Evolutionary conservation across 2,329 filamentous ascomycete genomes (phyloP), one percentile per base, ranked within the genome.

Genomic region (Neonectria neomacrospora): DNA sequence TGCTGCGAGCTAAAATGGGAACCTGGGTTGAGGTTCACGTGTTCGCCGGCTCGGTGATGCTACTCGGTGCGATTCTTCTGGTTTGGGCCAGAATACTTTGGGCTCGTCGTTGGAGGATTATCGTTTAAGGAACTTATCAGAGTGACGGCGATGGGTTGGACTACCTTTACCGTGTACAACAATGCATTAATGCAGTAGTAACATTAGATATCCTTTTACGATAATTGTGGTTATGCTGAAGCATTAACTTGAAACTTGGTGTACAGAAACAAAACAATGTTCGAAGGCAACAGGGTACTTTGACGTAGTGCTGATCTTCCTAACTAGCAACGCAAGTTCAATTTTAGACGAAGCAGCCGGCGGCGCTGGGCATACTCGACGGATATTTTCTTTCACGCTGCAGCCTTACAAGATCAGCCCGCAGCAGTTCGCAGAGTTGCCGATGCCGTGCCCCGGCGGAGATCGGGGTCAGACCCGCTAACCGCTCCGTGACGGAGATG

Each of bases 361-460:
- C 45, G n/a, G n/a, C 14, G 45, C 4, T 14, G 16, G 5, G 3
- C 8, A 10, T 18, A 11, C 11, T 16, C 9, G 9, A 28, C 16
- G 10, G 28, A 28, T 16, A 12, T 8, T 18, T 11, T 10, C 8
- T 48, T 18, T 3, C 9, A 48, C 30, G 18, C 16, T 10, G 3
- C 23, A 42, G 9, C 44, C 20, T 22, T 26, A n/a, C 12, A 8
- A 1, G 32, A 12, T 12, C 5, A 20, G 7, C 6, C 5, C 11
- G 37, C 18, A 14, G 41, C 20, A 7, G 6, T 14, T n/a, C 34
- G 14, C n/a, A 10, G n/a, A 8, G 23, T 2, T 44, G 12, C 14
- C n/a, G 28, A 39, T 48, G 42, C 59, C 54, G 54, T 20, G 18
- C 48, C 57, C 59, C 59, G 59, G 59, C 48, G 59, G 59, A 62